Evolutionary conservation across 2,329 filamentous ascomycete species (phyloP), one percentile per base, ranked within the genome.

Genomic region (Cadophora malorum): DNA sequence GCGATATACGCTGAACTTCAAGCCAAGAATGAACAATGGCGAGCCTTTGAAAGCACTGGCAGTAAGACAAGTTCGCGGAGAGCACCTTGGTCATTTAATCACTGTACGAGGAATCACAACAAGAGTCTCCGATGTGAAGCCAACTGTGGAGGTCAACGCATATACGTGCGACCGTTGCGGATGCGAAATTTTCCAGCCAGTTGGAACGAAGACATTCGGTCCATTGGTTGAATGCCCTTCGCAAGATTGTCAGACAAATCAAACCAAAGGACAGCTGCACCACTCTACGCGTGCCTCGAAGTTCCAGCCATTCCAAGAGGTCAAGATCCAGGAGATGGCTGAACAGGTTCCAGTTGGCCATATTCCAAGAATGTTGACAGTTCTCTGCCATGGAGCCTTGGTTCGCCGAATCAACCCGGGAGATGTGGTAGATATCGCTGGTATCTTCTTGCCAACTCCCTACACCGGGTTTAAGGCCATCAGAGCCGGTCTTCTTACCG

Each of bases 381-480:
- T 99, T 25, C 88, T 97, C 75, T 97, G 94, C 80, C 91, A 96
- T 77, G 96, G 96, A 69, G 92, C 89, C 69, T 85, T 97, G 14
- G 93, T 95, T 35, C 87, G 96, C 68, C 90, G 93, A 75, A 88
- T 98, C 76, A 98, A 93, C 78, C 96, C 96, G 2, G 96, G 96
- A 71, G 96, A 99, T 79, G 90, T 97, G 4, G 90, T 98, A 23
- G 96, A 99, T 78, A 88, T 97, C 73, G 93, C 93, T 4, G 96
- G 96, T 71, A 95, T 99, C 76, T 99, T 99, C 83, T 84, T 99
- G 35, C 96, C 96, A 0, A 98, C 94, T 0, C 96, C 96, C 0
- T 99, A 99, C 79, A 99, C 96, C n/a, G 96, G 96, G 53, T 99
- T 99, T 86, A 91, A 96, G 81, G 96, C 96, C 3, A 97, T 99